phyloP scores from a whole-genome alignment of 2,329 filamentous ascomycete genomes.

The Aureobasidium sp. region DNA sequence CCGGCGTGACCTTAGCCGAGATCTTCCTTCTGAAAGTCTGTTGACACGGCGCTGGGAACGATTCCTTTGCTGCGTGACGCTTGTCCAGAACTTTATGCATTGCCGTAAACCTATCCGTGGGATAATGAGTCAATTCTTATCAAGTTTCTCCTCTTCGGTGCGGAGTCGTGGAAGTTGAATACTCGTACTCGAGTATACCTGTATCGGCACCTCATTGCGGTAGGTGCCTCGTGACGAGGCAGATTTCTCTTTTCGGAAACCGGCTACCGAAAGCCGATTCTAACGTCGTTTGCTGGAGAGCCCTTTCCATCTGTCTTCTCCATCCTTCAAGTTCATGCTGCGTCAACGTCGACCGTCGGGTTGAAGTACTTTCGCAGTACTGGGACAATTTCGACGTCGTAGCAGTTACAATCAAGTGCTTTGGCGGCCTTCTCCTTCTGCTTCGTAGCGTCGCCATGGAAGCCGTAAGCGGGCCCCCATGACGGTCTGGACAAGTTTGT shows the following conservation, averaged over 20 bases:
- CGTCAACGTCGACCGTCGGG: too few relatives aligned
- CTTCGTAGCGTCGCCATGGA: too few relatives aligned
- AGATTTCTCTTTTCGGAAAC: not conserved
- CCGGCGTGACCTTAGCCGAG: not conserved
- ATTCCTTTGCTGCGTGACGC: not conserved
- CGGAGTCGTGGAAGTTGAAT: not conserved
- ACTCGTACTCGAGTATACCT: too few relatives aligned
- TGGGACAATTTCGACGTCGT: too few relatives aligned
- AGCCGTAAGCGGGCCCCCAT: too few relatives aligned
- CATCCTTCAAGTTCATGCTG: not conserved
- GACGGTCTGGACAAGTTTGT: too few relatives aligned
- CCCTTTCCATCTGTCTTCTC: not conserved
- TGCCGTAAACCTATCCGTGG: not conserved
- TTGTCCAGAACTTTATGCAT: not conserved
- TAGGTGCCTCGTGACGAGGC: slow-evolving; percentile 1
- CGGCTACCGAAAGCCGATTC: not conserved
- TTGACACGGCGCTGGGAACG: not conserved
- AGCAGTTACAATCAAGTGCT: too few relatives aligned
- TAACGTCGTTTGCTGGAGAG: not conserved
- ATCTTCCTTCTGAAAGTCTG: not conserved
- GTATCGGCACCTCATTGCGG: not conserved
- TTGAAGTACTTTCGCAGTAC: too few relatives aligned
- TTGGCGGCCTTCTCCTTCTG: too few relatives aligned
- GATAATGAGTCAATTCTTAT: not conserved
- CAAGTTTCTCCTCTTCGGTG: not conserved